phyloP scores from a whole-genome alignment of 2,329 filamentous ascomycete species.

The Botrytis hyacinthi region DNA sequence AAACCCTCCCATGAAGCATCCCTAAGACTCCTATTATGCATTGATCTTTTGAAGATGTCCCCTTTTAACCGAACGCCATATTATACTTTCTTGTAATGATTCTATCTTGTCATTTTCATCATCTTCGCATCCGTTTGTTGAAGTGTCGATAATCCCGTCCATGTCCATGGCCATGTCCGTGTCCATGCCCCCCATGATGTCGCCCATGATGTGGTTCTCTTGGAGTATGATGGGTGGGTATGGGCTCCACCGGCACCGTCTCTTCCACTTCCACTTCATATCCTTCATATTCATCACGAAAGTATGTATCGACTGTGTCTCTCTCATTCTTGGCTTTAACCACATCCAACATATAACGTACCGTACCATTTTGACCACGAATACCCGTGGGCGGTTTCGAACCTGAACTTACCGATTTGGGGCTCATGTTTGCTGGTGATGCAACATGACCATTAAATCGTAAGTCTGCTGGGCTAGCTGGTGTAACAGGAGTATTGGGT shows the following conservation, averaged over 20 bases:
- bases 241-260: conserved; percentile 29
- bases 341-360: conserved; percentile 85
- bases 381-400: conserved; percentile 27
- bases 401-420: conserved; percentile 35
- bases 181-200: conserved; percentile 21
- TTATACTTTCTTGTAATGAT: background rate
- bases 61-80: conserved; percentile 6
- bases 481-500: conserved; percentile 39
- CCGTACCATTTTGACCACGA: conserved; percentile 64
- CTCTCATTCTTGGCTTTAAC: conserved; percentile 72
- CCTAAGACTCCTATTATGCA: conserved; percentile 6
- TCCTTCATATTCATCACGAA: conserved; percentile 72
- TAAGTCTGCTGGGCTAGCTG: conserved; percentile 38
- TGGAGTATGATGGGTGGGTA: conserved; percentile 19
- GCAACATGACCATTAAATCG: conserved; percentile 35
- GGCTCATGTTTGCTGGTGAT: conserved; percentile 37
- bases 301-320: conserved; percentile 64
- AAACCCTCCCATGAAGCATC: background rate
- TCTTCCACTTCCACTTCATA: conserved; percentile 77
- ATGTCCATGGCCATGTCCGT: conserved; percentile 20
- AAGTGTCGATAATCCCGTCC: conserved; percentile 24
- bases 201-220: conserved; percentile 26
- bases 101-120: background rate
- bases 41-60: background rate
- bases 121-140: conserved; percentile 25